Evolutionary conservation across 345 rosid genomes (phyloP), one percentile per base, ranked within the genome.

Genomic region (Rhodamnia rubescens): DNA sequence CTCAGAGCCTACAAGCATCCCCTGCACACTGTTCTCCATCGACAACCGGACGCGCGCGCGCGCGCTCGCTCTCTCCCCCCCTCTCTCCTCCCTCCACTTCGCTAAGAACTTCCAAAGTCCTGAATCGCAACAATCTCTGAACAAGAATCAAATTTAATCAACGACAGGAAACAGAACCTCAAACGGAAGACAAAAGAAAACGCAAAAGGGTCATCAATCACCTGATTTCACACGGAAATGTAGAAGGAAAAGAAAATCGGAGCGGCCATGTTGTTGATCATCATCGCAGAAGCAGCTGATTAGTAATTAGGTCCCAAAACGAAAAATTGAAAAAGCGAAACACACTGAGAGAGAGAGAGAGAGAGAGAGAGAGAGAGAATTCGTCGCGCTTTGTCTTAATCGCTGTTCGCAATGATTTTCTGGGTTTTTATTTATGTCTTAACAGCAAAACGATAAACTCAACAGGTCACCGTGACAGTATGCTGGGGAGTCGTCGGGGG

Each of bases 1-100:
- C 89, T 97, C 98, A 1, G 96, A 87, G 87, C 94, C 92, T 27
- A 87, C 92, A 6, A 97, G 98, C 86, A 53, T 87, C 42, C 90
- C 92, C 53, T 88, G 40, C 75, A 40, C 82, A 50, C 84, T 88
- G 75, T 87, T 85, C 59, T 87, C 93, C 98, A 95, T 93, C 82
- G 85, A 83, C 27, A 49, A 52, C 74, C 50, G 87, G 21, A 36
- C 80, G 26, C 47, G n/a, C 59, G 24, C 59, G 2, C 54, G 54
- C 54, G 7, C 54, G 4, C 21, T 5, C 54, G 9, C 51, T 49
- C 51, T 47, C 53, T 40, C 44, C 7, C 53, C 18, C 53, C 1
- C 53, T 52, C 53, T 52, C 53, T 53, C n/a, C 59, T 54, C 59
- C 59, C 59, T 24, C 59, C n/a, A 24, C 59, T 56, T 56, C n/a